Percentiles rank a stretch among this genome's conserved stretches.
phyloP scores from a whole-genome alignment of 805 yeast species.

The Candida gorgasii region DNA sequence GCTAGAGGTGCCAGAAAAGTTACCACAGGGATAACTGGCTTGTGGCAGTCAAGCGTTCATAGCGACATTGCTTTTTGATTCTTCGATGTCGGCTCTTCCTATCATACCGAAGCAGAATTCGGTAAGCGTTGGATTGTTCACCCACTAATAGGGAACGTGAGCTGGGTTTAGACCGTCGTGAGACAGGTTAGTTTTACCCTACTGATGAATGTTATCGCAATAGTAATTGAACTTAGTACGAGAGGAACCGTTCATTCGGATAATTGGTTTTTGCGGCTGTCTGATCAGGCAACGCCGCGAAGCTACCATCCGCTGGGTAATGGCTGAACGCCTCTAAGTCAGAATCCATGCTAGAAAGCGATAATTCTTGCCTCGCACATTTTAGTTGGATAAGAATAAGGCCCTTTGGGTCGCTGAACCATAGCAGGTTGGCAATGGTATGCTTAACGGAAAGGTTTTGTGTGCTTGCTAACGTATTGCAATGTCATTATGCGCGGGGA shows the following conservation, averaged over 20 bases:
- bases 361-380: conserved; percentile 44
- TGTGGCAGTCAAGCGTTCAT: conserved; percentile 51
- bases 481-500: conserved; percentile 39
- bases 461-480: conserved; percentile 44
- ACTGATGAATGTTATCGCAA: conserved; percentile 29
- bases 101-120: conserved; percentile 49
- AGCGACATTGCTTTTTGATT: conserved; percentile 49
- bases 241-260: conserved; percentile 50
- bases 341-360: conserved; percentile 28
- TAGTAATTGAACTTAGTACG: conserved; percentile 47
- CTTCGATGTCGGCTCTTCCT: conserved; percentile 53
- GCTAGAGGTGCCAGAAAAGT: conserved; percentile 49
- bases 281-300: conserved; percentile 50
- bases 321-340: conserved; percentile 40
- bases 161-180: conserved; percentile 45
- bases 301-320: conserved; percentile 52
- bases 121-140: conserved; percentile 43
- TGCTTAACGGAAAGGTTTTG: conserved; percentile 39
- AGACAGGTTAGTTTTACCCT: conserved; percentile 48
- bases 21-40: conserved; percentile 44
- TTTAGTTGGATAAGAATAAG: conserved; percentile 44
- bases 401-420: conserved; percentile 43
- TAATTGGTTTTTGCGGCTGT: conserved; percentile 49
- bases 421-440: conserved; percentile 41
- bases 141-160: conserved; percentile 51